Base-by-base conservation (phyloP, 139 green algal genomes). In the Nannochloris sp. region DNA sequence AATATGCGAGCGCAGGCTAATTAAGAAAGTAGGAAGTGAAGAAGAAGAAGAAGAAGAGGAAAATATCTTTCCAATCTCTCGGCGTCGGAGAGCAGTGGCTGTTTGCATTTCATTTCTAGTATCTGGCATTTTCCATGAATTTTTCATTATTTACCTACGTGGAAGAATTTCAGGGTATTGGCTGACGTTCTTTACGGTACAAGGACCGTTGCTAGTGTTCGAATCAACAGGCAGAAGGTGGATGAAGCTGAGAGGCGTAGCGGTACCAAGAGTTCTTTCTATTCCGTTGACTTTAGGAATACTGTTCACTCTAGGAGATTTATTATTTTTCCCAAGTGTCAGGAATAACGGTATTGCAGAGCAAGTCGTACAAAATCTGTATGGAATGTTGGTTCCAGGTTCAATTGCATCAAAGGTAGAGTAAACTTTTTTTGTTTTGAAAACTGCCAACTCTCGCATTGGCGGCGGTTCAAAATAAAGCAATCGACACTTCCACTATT, bases 81-180 rank as follows among this genome's bases (percentile, higher is more conserved):
- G 7, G 29, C 6, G 8, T 15, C 15, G 61, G 48, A 60, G 64
- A 15, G 32, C 31, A 12, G 30, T 74, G 19, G 77, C 14, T 10
- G 19, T 65, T 6, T 33, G 42, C 13, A 24, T 58, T 14, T 47
- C 64, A 2, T 83, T 83, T 27, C 4, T 67, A 4, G 39, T 60
- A 13, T 63, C 30, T 39, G 77, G 77, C 2, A 32, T 82, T 30
- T 71, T 80, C 34, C 77, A 83, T 56, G 77, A 83, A 64, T 25
- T 82, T 30, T 67, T 81, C 29, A 15, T 74, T 4, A 32, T 8
- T 29, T 71, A 66, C 46, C 19, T 64, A 14, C 19, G 56, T 15
- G 10, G 32, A 32, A 19, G n/a, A 23, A 14, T 48, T 8, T 64
- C 56, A 6, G 24, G n/a, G 23, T 54, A 56, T 57, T 64, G 56